Conservation (phyloP, 208 protist species). For the Trypanosoma scelopori region DNA sequence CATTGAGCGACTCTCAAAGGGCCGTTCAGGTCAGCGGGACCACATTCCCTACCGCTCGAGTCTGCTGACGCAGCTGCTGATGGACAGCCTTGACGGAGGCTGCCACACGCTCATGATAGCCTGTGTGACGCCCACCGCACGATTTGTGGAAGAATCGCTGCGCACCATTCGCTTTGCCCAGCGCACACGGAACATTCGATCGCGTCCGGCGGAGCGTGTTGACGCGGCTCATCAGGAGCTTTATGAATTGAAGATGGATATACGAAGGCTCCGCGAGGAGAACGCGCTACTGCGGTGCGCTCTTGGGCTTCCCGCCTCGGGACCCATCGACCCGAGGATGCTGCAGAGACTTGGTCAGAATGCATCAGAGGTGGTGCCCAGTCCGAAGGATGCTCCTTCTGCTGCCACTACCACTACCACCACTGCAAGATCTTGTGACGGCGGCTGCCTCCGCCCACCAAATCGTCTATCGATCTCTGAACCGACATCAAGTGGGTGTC, state of each 20-base stretch:
- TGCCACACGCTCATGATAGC: slow-evolving; percentile 76
- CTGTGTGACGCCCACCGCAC: slow-evolving; percentile 71
- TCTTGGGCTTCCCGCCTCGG: slow-evolving; percentile 30
- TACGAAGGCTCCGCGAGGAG: slow-evolving; percentile 44
- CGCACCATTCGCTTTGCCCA: slow-evolving; percentile 82
- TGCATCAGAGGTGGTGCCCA: not conserved
- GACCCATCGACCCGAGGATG: slow-evolving; percentile 1
- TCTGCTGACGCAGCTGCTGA: slow-evolving; percentile 85
- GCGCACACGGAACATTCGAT: slow-evolving; percentile 63
- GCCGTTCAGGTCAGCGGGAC: slow-evolving; percentile 9
- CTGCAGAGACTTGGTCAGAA: slow-evolving; percentile 1
- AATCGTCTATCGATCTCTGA: not conserved
- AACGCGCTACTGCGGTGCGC: slow-evolving; percentile 53
- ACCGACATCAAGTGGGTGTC: not conserved
- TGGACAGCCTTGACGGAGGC: slow-evolving; percentile 80
- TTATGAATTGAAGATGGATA: slow-evolving; percentile 40
- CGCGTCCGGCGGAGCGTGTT: slow-evolving; percentile 52
- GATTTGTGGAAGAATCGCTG: slow-evolving; percentile 78
- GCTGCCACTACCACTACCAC: not conserved
- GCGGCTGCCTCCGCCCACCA: not conserved
- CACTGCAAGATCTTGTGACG: not conserved
- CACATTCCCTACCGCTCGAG: slow-evolving; percentile 89
- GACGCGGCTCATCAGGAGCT: slow-evolving; percentile 59
- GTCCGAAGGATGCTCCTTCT: not conserved
- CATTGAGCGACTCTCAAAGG: slow-evolving; percentile 69